Base-by-base conservation (phyloP, 257 asterid species). In the Penstemon barbatus region DNA sequence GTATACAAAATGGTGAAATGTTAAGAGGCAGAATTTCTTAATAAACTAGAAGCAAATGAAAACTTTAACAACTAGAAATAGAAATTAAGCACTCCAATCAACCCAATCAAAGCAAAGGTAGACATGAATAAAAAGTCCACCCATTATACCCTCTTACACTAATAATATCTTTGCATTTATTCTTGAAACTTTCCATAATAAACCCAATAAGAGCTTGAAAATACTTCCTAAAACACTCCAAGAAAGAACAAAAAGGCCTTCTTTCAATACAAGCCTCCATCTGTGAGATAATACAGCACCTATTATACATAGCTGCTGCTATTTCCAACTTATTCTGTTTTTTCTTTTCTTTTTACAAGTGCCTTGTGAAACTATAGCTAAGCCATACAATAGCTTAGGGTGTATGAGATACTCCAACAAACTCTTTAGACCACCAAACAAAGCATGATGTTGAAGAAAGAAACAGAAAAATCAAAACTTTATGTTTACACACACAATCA, bases 171-270 rank as follows among this genome's bases (percentile, higher is more conserved):
- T 61, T 72, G 84, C 76, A 83, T 61, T 66, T 82, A 66, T 60
- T 75, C 82, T 78, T 89, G 77, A 85, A 70, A 51, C 73, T 77
- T 65, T 65, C 80, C 91, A 80, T 80, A 72, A 69, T 73, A 63
- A 72, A 57, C 55, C 65, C 71, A 63, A 69, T 9, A 65, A 72
- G 69, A 72, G 65, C 79, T 73, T 7, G 69, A 70, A 80, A 63
- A 64, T 74, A 71, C 68, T 77, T 71, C 57, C 71, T 73, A 12
- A 73, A 55, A 77, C 70, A 76, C 63, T 58, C 70, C 41, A 71
- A 75, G 66, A 68, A 66, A 37, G 84, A 84, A 49, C 59, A 74
- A 33, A 74, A 75, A 41, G 78, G 74, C 75, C 70, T 70, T 75
- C 79, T 77, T 57, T 63, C 71, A 13, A 60, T 79, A 76, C 78